Conservation (phyloP, 139 green algal genomes). For the Marvania coccoides region DNA sequence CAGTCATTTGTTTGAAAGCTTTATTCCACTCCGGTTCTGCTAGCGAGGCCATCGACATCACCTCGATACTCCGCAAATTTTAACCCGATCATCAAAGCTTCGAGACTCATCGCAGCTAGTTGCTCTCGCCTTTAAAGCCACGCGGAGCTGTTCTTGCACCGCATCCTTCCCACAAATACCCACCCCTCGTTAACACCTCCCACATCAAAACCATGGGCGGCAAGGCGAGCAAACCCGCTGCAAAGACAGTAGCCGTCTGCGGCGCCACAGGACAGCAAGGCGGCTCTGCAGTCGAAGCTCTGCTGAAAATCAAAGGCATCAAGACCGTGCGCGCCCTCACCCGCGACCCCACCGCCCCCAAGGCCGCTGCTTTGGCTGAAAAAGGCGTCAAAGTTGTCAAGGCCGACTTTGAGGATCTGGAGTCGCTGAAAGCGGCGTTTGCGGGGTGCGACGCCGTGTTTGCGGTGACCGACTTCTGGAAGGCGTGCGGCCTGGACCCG, state of each 20-base stretch:
- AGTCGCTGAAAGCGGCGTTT: slow-evolving; percentile 11
- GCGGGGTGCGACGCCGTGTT: slow-evolving; percentile 14
- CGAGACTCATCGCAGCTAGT: too few relatives aligned
- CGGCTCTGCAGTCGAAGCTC: neutral
- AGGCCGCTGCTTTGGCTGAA: neutral
- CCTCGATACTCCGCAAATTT: too few relatives aligned
- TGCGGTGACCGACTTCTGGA: slow-evolving; percentile 27
- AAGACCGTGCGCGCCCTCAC: neutral
- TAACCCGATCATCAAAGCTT: too few relatives aligned
- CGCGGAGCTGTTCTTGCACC: too few relatives aligned
- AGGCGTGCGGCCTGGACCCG: slow-evolving; percentile 4
- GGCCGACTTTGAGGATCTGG: slow-evolving; percentile 18
- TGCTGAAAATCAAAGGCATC: neutral
- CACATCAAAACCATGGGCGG: too few relatives aligned
- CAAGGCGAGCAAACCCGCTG: too few relatives aligned
- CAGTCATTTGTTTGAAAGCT: too few relatives aligned
- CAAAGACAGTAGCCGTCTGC: slow-evolving; percentile 3
- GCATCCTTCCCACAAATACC: too few relatives aligned
- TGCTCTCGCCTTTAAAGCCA: too few relatives aligned
- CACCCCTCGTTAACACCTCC: too few relatives aligned
- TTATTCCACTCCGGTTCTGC: too few relatives aligned
- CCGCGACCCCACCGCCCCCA: neutral
- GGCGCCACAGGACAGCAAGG: slow-evolving; percentile 19
- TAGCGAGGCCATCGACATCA: too few relatives aligned
- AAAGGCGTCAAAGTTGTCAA: slow-evolving; percentile 3